These are phyloP conservation scores for Fonsecaea erecta DNA, from an alignment of 2,329 filamentous ascomycete species.

Conservation along the genomic window DNA sequence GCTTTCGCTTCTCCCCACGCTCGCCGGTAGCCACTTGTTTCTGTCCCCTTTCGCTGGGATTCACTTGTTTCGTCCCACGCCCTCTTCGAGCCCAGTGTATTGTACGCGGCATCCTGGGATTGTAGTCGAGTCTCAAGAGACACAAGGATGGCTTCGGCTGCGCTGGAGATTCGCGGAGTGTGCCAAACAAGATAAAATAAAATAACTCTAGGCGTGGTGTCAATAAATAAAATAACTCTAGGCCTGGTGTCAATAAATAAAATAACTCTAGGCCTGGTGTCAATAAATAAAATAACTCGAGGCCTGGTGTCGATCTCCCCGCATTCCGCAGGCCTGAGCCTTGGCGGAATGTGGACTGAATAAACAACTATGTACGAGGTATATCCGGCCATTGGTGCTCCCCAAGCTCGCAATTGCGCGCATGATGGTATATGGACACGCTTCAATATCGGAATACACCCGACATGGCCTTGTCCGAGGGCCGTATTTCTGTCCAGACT, in stretches of 20 bases:
- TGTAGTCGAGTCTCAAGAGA: neutral
- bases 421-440: neutral
- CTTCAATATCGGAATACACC: neutral
- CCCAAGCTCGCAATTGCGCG: too few species aligned
- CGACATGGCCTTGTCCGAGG: neutral
- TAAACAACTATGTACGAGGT: too few species aligned
- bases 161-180: neutral
- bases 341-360: neutral
- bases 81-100: conserved; percentile 11
- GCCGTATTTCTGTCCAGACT: neutral
- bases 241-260: neutral
- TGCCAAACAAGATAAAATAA: neutral
- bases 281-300: neutral
- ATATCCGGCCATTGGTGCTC: too few species aligned
- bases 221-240: neutral
- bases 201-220: too few species aligned
- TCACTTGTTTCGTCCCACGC: neutral
- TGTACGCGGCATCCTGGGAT: conserved; percentile 19
- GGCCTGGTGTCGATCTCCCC: neutral
- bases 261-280: neutral
- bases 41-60: neutral
- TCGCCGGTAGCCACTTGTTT: neutral
- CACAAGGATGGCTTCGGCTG: neutral
- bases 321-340: neutral
- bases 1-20: conserved; percentile 15